Evolutionary conservation across 768 basidiomycete species (phyloP), one percentile per base, ranked within the genome.

Genomic region (Mycena vitilis): DNA sequence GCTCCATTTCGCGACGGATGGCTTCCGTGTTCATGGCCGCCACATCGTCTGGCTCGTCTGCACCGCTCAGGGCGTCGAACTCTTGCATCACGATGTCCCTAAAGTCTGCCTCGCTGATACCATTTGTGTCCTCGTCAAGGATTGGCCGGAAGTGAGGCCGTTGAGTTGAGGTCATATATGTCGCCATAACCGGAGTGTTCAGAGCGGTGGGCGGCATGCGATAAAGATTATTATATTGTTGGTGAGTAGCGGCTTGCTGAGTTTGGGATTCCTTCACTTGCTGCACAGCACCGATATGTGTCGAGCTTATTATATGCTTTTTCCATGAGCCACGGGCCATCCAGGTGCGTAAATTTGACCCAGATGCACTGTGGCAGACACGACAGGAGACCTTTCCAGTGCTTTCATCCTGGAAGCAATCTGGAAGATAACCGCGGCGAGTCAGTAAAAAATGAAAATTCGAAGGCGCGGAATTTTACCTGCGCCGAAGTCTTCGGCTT

Each of bases 81-180:
- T 66, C 58, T 4, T 60, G 57, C 65, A 45, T 60, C 51, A 66
- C 38, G 1, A 66, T 5, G n/a, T 66, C 58, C 11, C 54, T 1
- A 13, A 59, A 66, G 30, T 66, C 65, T 0, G 48, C 47, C 0
- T 47, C 11, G 34, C 58, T 47, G 44, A 66, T 25, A 13, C 57
- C 49, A 38, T 66, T 66, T 0, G 4, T 59, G 42, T 66, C 65
- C 36, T 66, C 58, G 40, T 66, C 57, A 18, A 44, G 49, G 45
- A 58, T 45, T 0, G 56, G 37, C 2, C 16, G 55, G 23, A 66
- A 66, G 7, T 30, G 65, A 16, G 63, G 9, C 1, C 42, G 49
- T 34, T 23, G 54, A 12, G 54, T 34, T 20, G 25, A 10, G 1
- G 15, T 15, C 11, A 53, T 22, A 1, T 12, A 5, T 5, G 42